Evolutionary conservation across 768 basidiomycete genomes (phyloP), one percentile per base, ranked within the genome.

Genomic region (Collybia sordida): DNA sequence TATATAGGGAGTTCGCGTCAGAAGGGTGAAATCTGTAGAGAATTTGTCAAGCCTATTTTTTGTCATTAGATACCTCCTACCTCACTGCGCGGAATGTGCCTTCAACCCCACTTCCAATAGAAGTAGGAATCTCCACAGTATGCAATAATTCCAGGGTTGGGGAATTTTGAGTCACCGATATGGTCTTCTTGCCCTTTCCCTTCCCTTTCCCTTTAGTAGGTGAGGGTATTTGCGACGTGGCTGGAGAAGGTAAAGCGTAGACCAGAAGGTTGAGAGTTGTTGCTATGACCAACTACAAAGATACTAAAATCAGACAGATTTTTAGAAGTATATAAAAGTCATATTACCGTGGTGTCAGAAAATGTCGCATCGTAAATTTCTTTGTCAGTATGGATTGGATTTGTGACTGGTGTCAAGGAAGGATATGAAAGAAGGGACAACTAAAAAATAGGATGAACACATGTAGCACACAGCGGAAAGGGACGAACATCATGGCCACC

Each of bases 291-390:
- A 92, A 65, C 90, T 92, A 46, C 9, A 27, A 42, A 21, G 1
- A 15, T 15, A n/a, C 17, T 47, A 14, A 49, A 5, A 24, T n/a
- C 31, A 28, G 47, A 49, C 21, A 24, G 23, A 24, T 50, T 41
- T 31, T 35, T 25, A 52, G 42, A 40, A 42, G 17, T 45, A 38
- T 23, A 8, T 15, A 65, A n/a, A n/a, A n/a, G n/a, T n/a, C n/a
- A n/a, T n/a, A 75, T 51, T 61, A 90, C 90, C 18, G 76, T 80
- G 9, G 78, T 75, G 4, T 74, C 68, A 22, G 87, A 86, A 72
- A 97, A 90, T 6, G 90, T 79, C 15, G 82, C 83, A 59, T 96
- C 94, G 51, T 92, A 96, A 39, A 98, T 83, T 65, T 97, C 93
- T 40, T 85, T 86, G 11, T 81, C 80, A 14, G 82, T 73, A 38